Percentiles rank a stretch among this genome's conserved stretches.
Conservation (phyloP, 192 early-diverging fungal genomes). For the Backusella tuberculispora region DNA sequence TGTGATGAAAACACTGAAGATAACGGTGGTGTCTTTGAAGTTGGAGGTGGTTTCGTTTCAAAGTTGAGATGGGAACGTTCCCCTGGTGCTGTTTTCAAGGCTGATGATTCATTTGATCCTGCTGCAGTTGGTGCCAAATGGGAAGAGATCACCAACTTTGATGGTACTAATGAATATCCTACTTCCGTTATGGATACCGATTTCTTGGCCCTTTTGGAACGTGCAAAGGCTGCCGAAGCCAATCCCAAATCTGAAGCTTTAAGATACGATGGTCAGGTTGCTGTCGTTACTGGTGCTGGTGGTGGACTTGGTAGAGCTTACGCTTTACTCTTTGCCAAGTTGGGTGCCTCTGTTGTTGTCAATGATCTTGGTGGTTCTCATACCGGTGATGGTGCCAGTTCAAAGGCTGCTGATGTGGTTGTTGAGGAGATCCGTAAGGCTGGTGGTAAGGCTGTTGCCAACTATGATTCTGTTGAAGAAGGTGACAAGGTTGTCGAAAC, state of each 20-base stretch:
- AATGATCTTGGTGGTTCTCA: slow-evolving; percentile 82
- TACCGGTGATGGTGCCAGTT: slow-evolving; percentile 47
- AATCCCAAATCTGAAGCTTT: slow-evolving; percentile 63
- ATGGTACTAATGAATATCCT: slow-evolving; percentile 67
- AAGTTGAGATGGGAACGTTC: slow-evolving; percentile 93
- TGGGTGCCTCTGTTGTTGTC: slow-evolving; percentile 86
- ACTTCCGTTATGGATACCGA: slow-evolving; percentile 77
- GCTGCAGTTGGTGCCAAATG: slow-evolving; percentile 79
- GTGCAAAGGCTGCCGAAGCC: slow-evolving; percentile 66
- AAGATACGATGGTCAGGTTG: slow-evolving; percentile 81
- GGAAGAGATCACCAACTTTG: slow-evolving; percentile 75
- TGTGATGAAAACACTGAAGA: slow-evolving; percentile 85
- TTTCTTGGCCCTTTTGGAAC: slow-evolving; percentile 78
- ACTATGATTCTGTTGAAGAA: slow-evolving; percentile 95
- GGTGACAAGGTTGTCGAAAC: slow-evolving; percentile 94
- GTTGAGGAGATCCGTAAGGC: slow-evolving; percentile 78
- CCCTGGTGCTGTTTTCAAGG: slow-evolving; percentile 88
- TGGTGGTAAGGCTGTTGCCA: slow-evolving; percentile 91
- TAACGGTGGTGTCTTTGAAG: slow-evolving; percentile 92
- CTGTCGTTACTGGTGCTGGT: slow-evolving; percentile 91
- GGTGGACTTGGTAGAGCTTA: slow-evolving; percentile 91
- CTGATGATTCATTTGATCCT: slow-evolving; percentile 85
- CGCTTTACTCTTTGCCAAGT: slow-evolving; percentile 81
- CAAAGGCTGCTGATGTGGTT: slow-evolving; percentile 69
- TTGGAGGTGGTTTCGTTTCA: slow-evolving; percentile 93